These are phyloP conservation scores for Monosporascus sp. DNA, from an alignment of 2,329 filamentous ascomycete genomes.

Conservation along the genomic window DNA sequence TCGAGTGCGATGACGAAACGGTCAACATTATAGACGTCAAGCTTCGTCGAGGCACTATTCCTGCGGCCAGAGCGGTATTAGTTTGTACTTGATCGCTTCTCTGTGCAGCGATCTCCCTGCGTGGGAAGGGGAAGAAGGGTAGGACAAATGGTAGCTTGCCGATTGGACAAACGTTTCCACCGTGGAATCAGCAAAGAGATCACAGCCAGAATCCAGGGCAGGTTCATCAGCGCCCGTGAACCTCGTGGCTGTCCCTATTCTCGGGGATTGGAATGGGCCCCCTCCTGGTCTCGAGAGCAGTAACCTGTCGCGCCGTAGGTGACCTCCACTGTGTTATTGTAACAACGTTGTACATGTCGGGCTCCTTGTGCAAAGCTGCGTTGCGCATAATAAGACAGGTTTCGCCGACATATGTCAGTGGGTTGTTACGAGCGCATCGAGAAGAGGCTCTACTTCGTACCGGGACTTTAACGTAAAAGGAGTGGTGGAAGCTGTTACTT, in stretches of 20 bases:
- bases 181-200: neutral
- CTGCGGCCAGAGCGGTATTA: neutral
- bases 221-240: neutral
- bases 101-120: neutral
- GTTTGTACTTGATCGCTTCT: neutral
- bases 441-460: too few species aligned
- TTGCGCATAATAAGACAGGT: too few species aligned
- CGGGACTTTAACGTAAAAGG: too few species aligned
- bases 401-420: too few species aligned
- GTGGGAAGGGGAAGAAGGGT: neutral
- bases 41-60: conserved; percentile 4
- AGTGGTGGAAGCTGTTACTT: too few species aligned
- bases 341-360: too few species aligned
- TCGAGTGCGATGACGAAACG: conserved; percentile 14
- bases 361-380: too few species aligned
- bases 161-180: neutral
- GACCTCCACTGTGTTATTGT: too few species aligned
- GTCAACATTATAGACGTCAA: conserved; percentile 15
- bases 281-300: neutral
- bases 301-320: neutral
- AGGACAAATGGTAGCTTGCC: neutral
- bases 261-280: neutral
- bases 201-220: neutral
- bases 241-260: neutral
- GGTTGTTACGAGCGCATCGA: too few species aligned